Evolutionary conservation across 148 eudicot genomes (phyloP).

Genomic region (Beta vulgaris): DNA sequence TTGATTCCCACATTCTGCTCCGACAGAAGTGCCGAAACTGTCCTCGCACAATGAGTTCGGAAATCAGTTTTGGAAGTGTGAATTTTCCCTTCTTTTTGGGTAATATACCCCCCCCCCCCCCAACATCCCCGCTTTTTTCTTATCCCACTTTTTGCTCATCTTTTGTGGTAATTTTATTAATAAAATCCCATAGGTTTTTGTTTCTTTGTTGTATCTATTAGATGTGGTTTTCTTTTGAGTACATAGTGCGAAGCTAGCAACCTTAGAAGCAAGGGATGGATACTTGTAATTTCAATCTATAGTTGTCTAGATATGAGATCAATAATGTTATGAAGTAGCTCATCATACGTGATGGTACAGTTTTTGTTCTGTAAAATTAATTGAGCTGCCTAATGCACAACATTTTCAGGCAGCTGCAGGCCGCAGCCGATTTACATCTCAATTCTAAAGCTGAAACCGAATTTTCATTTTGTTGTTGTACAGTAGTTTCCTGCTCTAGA

Average conservation of each 20-base stretch:
- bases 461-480: no score
- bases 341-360: background rate
- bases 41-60: background rate
- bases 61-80: background rate
- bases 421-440: background rate
- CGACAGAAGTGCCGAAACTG: background rate
- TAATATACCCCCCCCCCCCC: no score
- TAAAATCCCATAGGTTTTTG: slow-evolving; percentile 5
- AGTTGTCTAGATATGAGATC: background rate
- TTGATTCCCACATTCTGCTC: background rate
- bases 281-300: slow-evolving; percentile 6
- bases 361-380: background rate
- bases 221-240: slow-evolving; percentile 19
- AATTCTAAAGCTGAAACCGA: background rate
- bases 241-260: slow-evolving; percentile 18
- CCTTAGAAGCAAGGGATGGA: slow-evolving; percentile 1
- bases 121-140: no score
- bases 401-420: no score
- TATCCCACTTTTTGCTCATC: background rate
- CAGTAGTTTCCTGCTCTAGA: no score
- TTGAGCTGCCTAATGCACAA: background rate
- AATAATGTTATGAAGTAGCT: background rate
- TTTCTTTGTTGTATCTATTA: slow-evolving; percentile 23
- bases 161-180: background rate
- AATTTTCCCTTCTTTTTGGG: slow-evolving; percentile 1